Base-by-base conservation (phyloP, 495 filamentous ascomycete genomes). In the Filosporella fistucella region DNA sequence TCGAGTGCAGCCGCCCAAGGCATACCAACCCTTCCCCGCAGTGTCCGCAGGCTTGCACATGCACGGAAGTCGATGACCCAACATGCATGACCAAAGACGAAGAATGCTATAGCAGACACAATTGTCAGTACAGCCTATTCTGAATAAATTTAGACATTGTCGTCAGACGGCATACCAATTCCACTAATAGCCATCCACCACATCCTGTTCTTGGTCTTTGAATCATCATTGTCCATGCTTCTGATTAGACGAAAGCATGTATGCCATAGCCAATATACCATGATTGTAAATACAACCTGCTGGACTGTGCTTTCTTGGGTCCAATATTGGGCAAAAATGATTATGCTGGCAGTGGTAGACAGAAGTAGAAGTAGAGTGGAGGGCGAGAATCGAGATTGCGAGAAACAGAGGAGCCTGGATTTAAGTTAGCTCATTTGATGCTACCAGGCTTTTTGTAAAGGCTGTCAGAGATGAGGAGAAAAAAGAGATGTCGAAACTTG, bases 221-320 rank as follows among this genome's bases (percentile, higher is more conserved):
- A 16, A 7, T 36, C 29, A 1, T n/a, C 30, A 1, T 16, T 26
- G 7, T 46, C 24, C 16, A 37, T 21, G 11, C 37, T 37, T 11
- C 21, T 35, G 20, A 46, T 46, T 10, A 46, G 32, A 6, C 30
- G 36, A 14, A 46, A 46, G 32, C 43, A 46, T 2, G 32, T 37
- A 26, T 46, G 43, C 43, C 43, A 46, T 14, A 46, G 43, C 43
- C 43, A 46, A 18, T 46, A 46, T 2, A 28, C 43, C 43, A 46
- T 46, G 4, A 18, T 20, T n/a, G 43, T 46, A 14, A 46, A 46
- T 2, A 46, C 43, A 37, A 46, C 26, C 33, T 46, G 43, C 23
- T 46, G 43, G 22, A 46, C 30, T 2, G 33, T 37, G 32, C 43
- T 46, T 12, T 34, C 43, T 6, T 33, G 22, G 2, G 43, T 46